A percentile compares a stretch with the other conserved stretches of the same genome.
Evolutionary conservation across 2,329 filamentous ascomycete genomes (phyloP).

Genomic region (Helotiales sp.): DNA sequence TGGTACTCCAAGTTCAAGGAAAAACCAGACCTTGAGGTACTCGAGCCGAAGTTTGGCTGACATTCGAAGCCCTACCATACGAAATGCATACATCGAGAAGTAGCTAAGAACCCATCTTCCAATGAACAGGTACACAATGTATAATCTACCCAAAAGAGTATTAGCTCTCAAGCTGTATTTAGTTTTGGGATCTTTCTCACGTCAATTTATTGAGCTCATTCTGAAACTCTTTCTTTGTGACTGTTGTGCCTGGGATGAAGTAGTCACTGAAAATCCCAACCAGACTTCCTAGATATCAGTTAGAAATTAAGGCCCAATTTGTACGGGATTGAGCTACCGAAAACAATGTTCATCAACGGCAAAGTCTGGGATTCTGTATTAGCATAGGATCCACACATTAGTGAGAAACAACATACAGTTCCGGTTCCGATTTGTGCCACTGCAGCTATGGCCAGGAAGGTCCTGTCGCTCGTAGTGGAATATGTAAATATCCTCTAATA

Average conservation of each 20-base stretch:
- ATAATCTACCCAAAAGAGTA: constrained; percentile 51
- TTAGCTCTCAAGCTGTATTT: not conserved
- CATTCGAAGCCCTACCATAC: constrained; percentile 65
- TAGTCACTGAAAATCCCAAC: constrained; percentile 54
- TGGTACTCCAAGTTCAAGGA: not conserved
- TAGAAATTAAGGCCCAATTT: not conserved
- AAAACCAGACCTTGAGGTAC: constrained; percentile 57
- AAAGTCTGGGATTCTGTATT: constrained; percentile 49
- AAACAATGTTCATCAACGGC: constrained; percentile 64
- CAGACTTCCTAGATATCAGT: constrained; percentile 26
- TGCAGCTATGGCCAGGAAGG: constrained; percentile 31
- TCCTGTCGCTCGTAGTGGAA: constrained; percentile 33
- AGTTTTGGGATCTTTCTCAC: constrained; percentile 39
- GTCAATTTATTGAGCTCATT: constrained; percentile 51
- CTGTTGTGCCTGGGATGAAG: constrained; percentile 44
- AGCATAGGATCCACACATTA: constrained; percentile 10
- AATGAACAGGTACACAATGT: constrained; percentile 73
- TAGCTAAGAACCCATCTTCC: constrained; percentile 68
- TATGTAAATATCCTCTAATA: constrained; percentile 39
- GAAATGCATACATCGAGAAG: constrained; percentile 63
- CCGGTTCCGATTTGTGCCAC: constrained; percentile 37
- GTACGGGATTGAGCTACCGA: constrained; percentile 47
- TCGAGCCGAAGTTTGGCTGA: constrained; percentile 66
- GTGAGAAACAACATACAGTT: constrained; percentile 27
- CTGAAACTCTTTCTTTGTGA: constrained; percentile 48